Evolutionary conservation across 2,329 filamentous ascomycete genomes (phyloP).

Genomic region (Claviceps citrina): DNA sequence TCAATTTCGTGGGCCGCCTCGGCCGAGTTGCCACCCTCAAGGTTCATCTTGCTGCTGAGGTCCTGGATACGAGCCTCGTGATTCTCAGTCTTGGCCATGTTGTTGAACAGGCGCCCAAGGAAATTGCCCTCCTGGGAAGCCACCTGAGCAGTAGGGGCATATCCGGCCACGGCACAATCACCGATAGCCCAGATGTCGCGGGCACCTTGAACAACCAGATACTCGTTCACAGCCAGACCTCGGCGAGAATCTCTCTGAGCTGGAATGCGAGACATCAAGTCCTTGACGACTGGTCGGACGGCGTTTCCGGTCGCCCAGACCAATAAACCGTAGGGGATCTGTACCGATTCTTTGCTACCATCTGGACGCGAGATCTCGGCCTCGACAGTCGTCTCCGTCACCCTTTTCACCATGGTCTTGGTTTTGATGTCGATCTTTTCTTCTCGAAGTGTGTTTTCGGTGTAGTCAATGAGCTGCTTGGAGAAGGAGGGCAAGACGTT

Average conservation of each 20-base stretch:
- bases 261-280: conserved; percentile 82
- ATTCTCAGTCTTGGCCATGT: conserved; percentile 86
- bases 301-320: conserved; percentile 98
- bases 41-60: conserved; percentile 47
- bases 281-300: conserved; percentile 72
- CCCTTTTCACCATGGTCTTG: conserved; percentile 98
- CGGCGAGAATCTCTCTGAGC: conserved; percentile 91
- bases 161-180: conserved; percentile 93
- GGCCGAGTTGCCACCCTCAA: conserved; percentile 49
- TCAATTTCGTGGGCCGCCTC: conserved; percentile 63
- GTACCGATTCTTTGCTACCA: conserved; percentile 66
- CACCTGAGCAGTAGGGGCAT: conserved; percentile 93
- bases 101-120: conserved; percentile 92
- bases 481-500: conserved; percentile 97
- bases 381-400: conserved; percentile 84
- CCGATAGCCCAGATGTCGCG: conserved; percentile 97
- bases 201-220: conserved; percentile 91
- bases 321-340: conserved; percentile 84
- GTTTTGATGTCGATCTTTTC: conserved; percentile 95
- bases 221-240: conserved; percentile 93
- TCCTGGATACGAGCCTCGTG: conserved; percentile 62
- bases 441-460: conserved; percentile 96
- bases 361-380: conserved; percentile 70
- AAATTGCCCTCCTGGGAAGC: conserved; percentile 91
- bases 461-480: conserved; percentile 98